phyloP scores from a whole-genome alignment of 2,329 filamentous ascomycete species.

The Aspergillus sp. region DNA sequence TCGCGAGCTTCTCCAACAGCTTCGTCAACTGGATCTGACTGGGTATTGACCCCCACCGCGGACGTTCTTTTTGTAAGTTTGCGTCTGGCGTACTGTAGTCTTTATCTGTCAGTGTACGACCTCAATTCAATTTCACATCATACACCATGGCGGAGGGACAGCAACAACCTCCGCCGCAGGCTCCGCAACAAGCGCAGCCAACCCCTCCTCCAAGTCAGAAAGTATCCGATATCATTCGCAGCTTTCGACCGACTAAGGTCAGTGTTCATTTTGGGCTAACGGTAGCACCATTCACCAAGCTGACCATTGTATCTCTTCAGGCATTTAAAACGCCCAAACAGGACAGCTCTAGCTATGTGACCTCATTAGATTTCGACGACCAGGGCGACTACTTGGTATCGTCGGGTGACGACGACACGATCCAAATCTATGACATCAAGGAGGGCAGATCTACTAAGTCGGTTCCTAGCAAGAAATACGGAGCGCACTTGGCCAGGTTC shows the following conservation, averaged over 20 bases:
- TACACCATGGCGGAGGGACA: conserved; percentile 28
- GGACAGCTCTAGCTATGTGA: conserved; percentile 58
- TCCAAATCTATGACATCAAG: conserved; percentile 91
- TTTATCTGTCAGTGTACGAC: too few relatives aligned
- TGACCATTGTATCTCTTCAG: conserved; percentile 17
- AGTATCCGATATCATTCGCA: conserved; percentile 72
- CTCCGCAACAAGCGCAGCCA: conserved; percentile 21
- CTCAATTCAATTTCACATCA: neutral
- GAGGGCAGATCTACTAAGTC: conserved; percentile 88
- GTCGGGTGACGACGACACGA: conserved; percentile 87
- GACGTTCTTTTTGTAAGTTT: too few relatives aligned
- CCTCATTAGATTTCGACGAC: conserved; percentile 95
- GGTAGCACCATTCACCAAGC: neutral
- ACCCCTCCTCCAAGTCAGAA: conserved; percentile 53
- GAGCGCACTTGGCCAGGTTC: conserved; percentile 88
- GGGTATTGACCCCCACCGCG: too few relatives aligned
- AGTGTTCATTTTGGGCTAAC: conserved; percentile 12
- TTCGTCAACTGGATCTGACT: too few relatives aligned
- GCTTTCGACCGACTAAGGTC: conserved; percentile 78
- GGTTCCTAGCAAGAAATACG: conserved; percentile 93
- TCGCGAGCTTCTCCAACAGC: conserved; percentile 1
- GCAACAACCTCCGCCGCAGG: conserved; percentile 20
- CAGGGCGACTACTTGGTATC: conserved; percentile 89
- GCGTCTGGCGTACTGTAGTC: too few relatives aligned
- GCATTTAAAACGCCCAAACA: conserved; percentile 36